Base-by-base conservation (phyloP, 1,139 yeast species). In the Pichia sp. region DNA sequence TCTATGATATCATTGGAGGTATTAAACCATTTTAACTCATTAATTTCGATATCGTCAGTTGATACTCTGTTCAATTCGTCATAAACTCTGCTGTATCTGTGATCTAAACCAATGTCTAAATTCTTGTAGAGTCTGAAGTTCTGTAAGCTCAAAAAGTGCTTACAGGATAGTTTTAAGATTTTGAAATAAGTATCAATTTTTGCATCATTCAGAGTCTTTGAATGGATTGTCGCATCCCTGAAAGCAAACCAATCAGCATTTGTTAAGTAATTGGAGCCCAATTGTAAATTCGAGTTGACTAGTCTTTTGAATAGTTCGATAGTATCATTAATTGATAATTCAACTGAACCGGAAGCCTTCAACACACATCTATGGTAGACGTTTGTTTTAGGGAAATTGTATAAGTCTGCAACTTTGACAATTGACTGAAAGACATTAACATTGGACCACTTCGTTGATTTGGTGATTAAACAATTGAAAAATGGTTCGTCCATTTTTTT, bases 201-300 rank as follows among this genome's bases (percentile, higher is more conserved):
- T 6, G 55, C 59, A 29, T 52, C 41, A 3, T 49, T 48, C 7
- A 56, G 39, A 38, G 34, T 40, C 9, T 47, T 44, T 1, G 79
- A 68, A 40, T 75, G 72, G 42, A 83, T 73, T 5, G 92, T 83
- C 9, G 90, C 84, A 61, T 81, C 88, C 64, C 90, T 73, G 48
- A 88, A 68, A 2, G 95, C 85, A 44, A 92, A 81, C 92, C 95
- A 85, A 65, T 86, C 95, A 31, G 92, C 94, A 57, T 79, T 77
- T 10, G 92, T 87, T 52, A 81, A 80, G 55, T 77, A 79, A 27
- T 60, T 64, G 53, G 73, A 73, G 4, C 77, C 75, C 45, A 70
- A 67, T 33, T 64, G 62, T 52, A 80, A 85, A 52, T 81, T 73
- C 43, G 71, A 66, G 26, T 58, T 49, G 38, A 83, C 62, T 36